Conservation (phyloP, 345 rosid species). For the Eucalyptus decipiens region DNA sequence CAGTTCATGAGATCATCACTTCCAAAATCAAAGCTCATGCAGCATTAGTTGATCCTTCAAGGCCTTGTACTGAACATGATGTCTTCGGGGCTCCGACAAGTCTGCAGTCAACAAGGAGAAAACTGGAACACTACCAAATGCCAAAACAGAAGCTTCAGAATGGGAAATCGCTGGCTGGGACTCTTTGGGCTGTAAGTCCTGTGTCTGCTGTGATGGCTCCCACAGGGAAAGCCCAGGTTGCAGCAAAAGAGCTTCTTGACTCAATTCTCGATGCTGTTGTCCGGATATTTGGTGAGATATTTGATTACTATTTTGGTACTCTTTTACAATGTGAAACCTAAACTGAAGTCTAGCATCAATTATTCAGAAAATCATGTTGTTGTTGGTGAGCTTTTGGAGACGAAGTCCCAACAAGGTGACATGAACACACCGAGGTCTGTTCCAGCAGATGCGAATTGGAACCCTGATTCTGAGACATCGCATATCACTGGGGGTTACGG, state of each 20-base stretch:
- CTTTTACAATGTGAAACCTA: neutral
- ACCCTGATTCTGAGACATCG: constrained; percentile 66
- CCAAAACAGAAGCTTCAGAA: constrained; percentile 71
- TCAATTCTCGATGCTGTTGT: constrained; percentile 76
- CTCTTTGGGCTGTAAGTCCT: constrained; percentile 85
- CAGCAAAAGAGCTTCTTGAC: constrained; percentile 88
- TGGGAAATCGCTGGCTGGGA: constrained; percentile 55
- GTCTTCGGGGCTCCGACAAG: constrained; percentile 27
- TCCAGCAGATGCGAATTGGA: constrained; percentile 54
- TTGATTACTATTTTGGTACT: neutral
- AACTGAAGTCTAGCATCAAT: constrained; percentile 1
- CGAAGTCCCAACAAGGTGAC: constrained; percentile 50
- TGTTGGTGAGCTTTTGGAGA: constrained; percentile 89
- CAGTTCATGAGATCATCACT: constrained; percentile 87
- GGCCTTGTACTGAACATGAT: constrained; percentile 36
- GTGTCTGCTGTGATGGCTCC: constrained; percentile 97
- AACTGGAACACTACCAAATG: constrained; percentile 53
- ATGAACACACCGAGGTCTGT: constrained; percentile 59
- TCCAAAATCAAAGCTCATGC: constrained; percentile 76
- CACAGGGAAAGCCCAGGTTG: constrained; percentile 83
- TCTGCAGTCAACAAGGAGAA: constrained; percentile 48
- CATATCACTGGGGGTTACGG: constrained; percentile 92
- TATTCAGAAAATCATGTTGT: constrained; percentile 79
- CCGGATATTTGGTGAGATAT: constrained; percentile 71
- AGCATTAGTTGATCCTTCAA: constrained; percentile 50